A percentile compares a stretch with the other conserved stretches of the same genome.
phyloP scores from a whole-genome alignment of 2,329 filamentous ascomycete species.

The Arthroderma sp. region DNA sequence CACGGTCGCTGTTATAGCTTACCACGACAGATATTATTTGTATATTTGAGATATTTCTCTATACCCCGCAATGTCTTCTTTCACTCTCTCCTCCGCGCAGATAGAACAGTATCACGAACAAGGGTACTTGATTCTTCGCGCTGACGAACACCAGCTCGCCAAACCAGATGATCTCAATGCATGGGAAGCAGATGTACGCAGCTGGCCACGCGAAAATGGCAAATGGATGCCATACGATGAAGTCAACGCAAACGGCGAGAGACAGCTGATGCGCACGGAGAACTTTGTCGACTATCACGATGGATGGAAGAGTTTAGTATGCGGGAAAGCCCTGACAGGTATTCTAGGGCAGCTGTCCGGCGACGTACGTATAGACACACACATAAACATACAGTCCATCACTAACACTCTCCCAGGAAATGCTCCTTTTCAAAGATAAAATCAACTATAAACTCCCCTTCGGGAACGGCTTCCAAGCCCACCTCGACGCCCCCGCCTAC shows the following conservation, averaged over 20 bases:
- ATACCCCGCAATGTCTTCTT: neutral
- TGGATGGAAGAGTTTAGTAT: neutral
- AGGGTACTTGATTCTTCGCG: neutral
- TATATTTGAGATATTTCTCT: neutral
- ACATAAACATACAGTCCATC: too few relatives aligned
- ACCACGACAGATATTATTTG: neutral
- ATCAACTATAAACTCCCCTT: neutral
- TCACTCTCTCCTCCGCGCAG: neutral
- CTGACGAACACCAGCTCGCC: neutral
- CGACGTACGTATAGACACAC: neutral
- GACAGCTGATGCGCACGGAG: neutral
- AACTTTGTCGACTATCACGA: neutral
- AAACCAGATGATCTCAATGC: neutral
- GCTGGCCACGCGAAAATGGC: neutral
- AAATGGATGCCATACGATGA: neutral
- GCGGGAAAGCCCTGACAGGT: neutral
- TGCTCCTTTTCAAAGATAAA: neutral
- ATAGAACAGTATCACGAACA: neutral
- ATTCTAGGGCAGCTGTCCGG: neutral
- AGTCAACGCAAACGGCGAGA: neutral
- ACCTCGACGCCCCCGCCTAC: neutral
- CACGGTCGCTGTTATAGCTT: too few relatives aligned
- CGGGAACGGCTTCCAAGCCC: neutral
- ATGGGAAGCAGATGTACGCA: neutral
- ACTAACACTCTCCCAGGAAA: neutral